Conservation (phyloP, 495 filamentous ascomycete genomes). For the Penicillium mononematosum region DNA sequence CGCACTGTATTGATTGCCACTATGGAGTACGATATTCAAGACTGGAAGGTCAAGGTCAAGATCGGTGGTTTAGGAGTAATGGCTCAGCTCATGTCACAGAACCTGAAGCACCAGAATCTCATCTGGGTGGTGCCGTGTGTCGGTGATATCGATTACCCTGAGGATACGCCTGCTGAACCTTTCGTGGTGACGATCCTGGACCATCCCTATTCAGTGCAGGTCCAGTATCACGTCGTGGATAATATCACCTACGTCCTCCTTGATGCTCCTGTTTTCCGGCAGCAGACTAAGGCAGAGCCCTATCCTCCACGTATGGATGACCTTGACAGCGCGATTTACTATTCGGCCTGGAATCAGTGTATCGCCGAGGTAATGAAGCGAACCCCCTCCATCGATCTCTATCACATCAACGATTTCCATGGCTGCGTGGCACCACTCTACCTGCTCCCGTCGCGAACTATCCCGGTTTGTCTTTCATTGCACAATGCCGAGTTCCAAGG, state of each 20-base stretch:
- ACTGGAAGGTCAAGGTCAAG: constrained; percentile 72
- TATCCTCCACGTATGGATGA: constrained; percentile 75
- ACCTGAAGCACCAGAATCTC: constrained; percentile 63
- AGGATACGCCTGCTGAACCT: constrained; percentile 56
- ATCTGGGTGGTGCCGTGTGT: constrained; percentile 75
- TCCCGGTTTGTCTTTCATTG: constrained; percentile 48
- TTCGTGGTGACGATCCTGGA: constrained; percentile 64
- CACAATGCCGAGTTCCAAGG: constrained; percentile 76
- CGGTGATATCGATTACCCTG: constrained; percentile 64
- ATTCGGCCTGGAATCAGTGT: constrained; percentile 72
- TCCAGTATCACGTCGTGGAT: constrained; percentile 63
- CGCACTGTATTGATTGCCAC: constrained; percentile 65
- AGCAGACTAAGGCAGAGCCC: constrained; percentile 66
- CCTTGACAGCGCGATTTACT: constrained; percentile 67
- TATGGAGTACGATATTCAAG: constrained; percentile 74
- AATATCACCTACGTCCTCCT: constrained; percentile 74
- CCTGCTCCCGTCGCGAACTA: constrained; percentile 60
- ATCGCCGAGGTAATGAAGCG: constrained; percentile 61
- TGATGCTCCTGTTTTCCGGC: constrained; percentile 68
- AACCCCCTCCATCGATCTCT: constrained; percentile 62
- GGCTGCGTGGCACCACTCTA: constrained; percentile 71
- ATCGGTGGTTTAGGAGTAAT: constrained; percentile 71
- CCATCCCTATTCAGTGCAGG: constrained; percentile 59
- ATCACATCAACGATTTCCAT: constrained; percentile 82
- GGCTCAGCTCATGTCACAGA: constrained; percentile 69